These are phyloP conservation scores for Trichoderma sp. DNA, from an alignment of 2,329 filamentous ascomycete genomes.

Conservation along the genomic window DNA sequence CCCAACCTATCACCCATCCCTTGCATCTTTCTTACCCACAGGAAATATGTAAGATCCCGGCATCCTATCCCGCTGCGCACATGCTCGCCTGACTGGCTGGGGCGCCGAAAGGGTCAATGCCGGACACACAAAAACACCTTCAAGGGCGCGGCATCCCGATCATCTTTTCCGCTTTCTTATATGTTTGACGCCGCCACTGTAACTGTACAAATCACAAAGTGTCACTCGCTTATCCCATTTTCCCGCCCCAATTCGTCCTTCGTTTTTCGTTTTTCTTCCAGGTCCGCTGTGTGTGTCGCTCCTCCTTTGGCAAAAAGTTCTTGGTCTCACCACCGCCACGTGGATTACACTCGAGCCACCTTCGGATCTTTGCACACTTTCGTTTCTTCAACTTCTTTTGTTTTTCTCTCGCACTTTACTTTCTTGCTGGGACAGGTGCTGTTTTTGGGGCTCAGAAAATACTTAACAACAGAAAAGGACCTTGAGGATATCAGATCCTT, in stretches of 20 bases:
- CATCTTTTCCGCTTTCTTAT: neutral
- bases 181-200: neutral
- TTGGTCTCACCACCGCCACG: slow-evolving; percentile 17
- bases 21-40: neutral
- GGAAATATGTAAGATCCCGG: neutral
- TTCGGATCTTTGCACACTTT: neutral
- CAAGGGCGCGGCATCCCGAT: neutral
- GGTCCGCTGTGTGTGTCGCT: slow-evolving; percentile 5
- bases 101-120: slow-evolving; percentile 1
- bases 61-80: neutral
- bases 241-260: neutral
- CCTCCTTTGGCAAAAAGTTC: neutral
- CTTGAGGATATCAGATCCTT: neutral
- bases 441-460: neutral
- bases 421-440: neutral
- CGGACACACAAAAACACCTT: neutral
- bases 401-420: neutral
- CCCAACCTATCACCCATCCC: neutral
- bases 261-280: neutral
- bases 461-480: neutral
- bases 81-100: slow-evolving; percentile 4
- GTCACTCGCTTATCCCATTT: neutral
- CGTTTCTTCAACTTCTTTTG: neutral
- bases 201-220: neutral
- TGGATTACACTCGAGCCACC: slow-evolving; percentile 20